phyloP scores from a whole-genome alignment of 441 rosid genomes.

The Jatropha podagrica region DNA sequence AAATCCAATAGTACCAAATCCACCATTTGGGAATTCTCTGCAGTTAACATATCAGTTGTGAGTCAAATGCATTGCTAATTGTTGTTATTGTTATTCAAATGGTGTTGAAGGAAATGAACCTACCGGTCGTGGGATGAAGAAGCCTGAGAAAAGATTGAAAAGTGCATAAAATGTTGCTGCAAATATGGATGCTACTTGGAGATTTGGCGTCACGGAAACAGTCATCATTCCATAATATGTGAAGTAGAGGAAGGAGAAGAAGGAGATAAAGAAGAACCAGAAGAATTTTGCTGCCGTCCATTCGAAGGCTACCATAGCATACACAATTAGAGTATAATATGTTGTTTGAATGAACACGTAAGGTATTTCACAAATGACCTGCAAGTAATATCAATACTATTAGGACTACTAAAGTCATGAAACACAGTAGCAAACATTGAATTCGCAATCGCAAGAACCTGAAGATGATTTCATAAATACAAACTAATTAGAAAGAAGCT shows the following conservation, averaged over 20 bases:
- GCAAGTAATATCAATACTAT: slow-evolving; percentile 10
- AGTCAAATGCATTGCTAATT: neutral
- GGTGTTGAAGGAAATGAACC: slow-evolving; percentile 17
- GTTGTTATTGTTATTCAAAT: neutral
- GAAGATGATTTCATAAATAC: no score
- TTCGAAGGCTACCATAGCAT: slow-evolving; percentile 70
- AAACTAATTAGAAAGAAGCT: no score
- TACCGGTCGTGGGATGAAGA: slow-evolving; percentile 82
- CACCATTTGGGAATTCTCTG: slow-evolving; percentile 68
- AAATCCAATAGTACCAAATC: slow-evolving; percentile 68
- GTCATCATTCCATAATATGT: slow-evolving; percentile 93
- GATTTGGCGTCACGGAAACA: slow-evolving; percentile 70
- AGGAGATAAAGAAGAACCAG: slow-evolving; percentile 75
- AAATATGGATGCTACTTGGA: slow-evolving; percentile 70
- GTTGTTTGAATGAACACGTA: slow-evolving; percentile 63
- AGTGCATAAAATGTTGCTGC: slow-evolving; percentile 70
- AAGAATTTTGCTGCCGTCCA: slow-evolving; percentile 69
- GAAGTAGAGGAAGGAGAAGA: slow-evolving; percentile 87
- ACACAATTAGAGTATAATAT: slow-evolving; percentile 59
- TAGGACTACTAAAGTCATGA: no score
- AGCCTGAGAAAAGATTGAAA: slow-evolving; percentile 79
- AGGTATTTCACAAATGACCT: slow-evolving; percentile 76
- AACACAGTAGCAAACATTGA: no score
- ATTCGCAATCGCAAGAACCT: no score
- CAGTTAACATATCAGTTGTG: neutral